Percentiles rank a stretch among this genome's conserved stretches.
Conservation (phyloP, 495 filamentous ascomycete genomes). For the Penicillium malachiteum region DNA sequence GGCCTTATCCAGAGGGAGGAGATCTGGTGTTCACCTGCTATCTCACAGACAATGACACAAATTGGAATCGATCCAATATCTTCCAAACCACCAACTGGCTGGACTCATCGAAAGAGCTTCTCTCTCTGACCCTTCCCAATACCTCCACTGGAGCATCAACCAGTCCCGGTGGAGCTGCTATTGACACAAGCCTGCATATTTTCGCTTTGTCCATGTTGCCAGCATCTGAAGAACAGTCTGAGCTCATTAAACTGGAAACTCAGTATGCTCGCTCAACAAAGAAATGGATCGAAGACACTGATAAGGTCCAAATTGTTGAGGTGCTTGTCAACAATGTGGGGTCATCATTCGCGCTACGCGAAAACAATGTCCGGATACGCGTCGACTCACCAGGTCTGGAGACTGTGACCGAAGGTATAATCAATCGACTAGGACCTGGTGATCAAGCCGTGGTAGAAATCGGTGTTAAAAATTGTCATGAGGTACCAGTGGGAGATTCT, state of each 20-base stretch:
- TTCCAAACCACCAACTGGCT: slow-evolving; percentile 50
- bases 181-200: slow-evolving; percentile 23
- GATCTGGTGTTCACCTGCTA: slow-evolving; percentile 51
- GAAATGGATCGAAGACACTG: slow-evolving; percentile 43
- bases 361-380: slow-evolving; percentile 34
- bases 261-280: slow-evolving; percentile 55
- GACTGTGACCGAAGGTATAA: slow-evolving; percentile 34
- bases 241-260: slow-evolving; percentile 24
- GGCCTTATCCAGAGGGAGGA: slow-evolving; percentile 49
- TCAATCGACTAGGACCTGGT: slow-evolving; percentile 52
- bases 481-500: slow-evolving; percentile 6
- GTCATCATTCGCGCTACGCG: slow-evolving; percentile 35
- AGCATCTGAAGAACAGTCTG: neutral
- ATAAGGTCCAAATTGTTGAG: slow-evolving; percentile 52
- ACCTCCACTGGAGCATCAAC: slow-evolving; percentile 16
- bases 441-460: slow-evolving; percentile 50
- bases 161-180: slow-evolving; percentile 17
- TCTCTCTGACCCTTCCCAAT: slow-evolving; percentile 39
- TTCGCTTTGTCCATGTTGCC: slow-evolving; percentile 28
- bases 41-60: slow-evolving; percentile 40
- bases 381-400: slow-evolving; percentile 36
- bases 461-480: slow-evolving; percentile 36
- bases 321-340: slow-evolving; percentile 52
- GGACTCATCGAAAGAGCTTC: slow-evolving; percentile 45
- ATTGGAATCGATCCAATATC: slow-evolving; percentile 54